Evolutionary conservation across 345 rosid genomes (phyloP).

Genomic region (Erodium maritimum): DNA sequence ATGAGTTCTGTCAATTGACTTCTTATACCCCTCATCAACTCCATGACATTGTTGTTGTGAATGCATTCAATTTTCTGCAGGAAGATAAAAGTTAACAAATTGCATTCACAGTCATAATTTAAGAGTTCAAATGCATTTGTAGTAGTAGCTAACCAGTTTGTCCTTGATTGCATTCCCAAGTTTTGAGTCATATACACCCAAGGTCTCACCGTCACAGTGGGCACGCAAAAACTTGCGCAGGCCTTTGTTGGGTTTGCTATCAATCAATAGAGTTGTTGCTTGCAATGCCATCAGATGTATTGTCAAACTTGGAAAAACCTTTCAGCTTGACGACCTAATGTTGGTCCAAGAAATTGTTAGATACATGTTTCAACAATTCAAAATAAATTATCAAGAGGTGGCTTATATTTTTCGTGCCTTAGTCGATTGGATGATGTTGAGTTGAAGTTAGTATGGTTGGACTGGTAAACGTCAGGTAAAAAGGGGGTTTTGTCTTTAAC

Average conservation of each 20-base stretch:
- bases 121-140: not conserved
- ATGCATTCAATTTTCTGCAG: conserved; percentile 85
- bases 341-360: not conserved
- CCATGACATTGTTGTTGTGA: conserved; percentile 85
- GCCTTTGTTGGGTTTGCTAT: conserved; percentile 64
- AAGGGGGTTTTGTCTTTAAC: too few species aligned
- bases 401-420: too few species aligned
- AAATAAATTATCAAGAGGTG: not conserved
- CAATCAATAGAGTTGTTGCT: conserved; percentile 59
- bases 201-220: conserved; percentile 54
- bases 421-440: too few species aligned
- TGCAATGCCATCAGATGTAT: conserved; percentile 79
- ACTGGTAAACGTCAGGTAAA: too few species aligned
- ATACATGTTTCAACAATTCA: not conserved
- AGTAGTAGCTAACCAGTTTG: conserved; percentile 40
- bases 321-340: conserved; percentile 62
- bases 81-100: not conserved
- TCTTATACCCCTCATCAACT: conserved; percentile 31
- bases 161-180: conserved; percentile 92
- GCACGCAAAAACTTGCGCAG: conserved; percentile 64
- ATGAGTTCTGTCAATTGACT: conserved; percentile 81
- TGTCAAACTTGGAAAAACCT: conserved; percentile 83
- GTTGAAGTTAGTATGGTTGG: too few species aligned
- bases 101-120: not conserved
- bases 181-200: conserved; percentile 85